Evolutionary conservation across 257 asterid species (phyloP), one percentile per base, ranked within the genome.

Genomic region (Petrea volubilis): DNA sequence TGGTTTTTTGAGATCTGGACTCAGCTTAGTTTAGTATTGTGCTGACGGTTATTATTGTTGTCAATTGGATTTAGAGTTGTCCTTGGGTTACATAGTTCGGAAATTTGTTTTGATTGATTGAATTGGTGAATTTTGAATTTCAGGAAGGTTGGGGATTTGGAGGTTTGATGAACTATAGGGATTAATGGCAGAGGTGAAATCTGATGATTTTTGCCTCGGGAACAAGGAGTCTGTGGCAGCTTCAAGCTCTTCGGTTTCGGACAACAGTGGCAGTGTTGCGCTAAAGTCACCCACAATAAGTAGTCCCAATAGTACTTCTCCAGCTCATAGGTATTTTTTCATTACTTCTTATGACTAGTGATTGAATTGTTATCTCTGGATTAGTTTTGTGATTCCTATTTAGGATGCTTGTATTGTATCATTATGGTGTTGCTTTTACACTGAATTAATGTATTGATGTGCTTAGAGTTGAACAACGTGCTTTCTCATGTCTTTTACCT

Each of bases 181-280:
- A 71, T 65, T 77, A 72, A 92, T 95, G 98, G 90, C 68, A 20
- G 94, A 85, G 74, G 78, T 81, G 83, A 82, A 88, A 78, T 68
- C 72, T 27, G 96, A 82, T 53, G 89, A 81, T 10, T 72, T 57
- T 65, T 85, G 80, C 77, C 72, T 71, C 38, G 94, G 83, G 88
- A 87, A 84, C 76, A 95, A 83, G 90, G 94, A 88, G 74, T 79
- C 85, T 7, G 81, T 78, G 33, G 93, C 87, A 77, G 88, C 84
- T 60, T 92, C 96, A 6, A 86, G 93, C 89, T 92, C 98, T 23
- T 89, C 98, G 24, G 85, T 85, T 85, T 94, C 98, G 21, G 98
- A 95, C 78, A 86, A 85, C 76, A 87, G 96, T 78, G 88, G 90
- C 74, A 78, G 87, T 74, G 60, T 79, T 74, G 80, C 78, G 17